Base-by-base conservation (phyloP, 495 filamentous ascomycete genomes). In the Penicillium bialowiezense region DNA sequence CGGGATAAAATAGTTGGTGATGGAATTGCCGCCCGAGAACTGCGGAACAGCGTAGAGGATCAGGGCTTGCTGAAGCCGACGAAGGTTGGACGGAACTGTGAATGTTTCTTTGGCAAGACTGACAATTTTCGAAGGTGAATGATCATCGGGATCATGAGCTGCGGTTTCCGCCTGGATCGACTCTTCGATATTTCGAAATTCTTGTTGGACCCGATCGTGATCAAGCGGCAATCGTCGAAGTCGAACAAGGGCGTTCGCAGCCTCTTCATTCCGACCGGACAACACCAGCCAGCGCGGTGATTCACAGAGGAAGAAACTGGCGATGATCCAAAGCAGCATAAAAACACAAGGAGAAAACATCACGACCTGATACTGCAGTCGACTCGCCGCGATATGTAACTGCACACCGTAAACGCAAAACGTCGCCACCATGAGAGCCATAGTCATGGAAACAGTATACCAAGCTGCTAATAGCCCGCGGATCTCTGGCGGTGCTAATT, bases 241-340 rank as follows among this genome's bases (percentile, higher is more conserved):
- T 4, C 29, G 29, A 6, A 59, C 52, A 13, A 73, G 53, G 12
- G 54, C 49, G 14, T 51, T 20, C 1, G 61, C 40, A 3, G 68
- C 68, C 35, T 70, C 58, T 13, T 63, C 59, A 13, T 64, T 32
- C 3, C 63, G 52, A 15, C 50, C 49, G 8, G 44, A 24, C 41
- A 61, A 31, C 13, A 62, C 29, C n/a, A 69, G 45, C 59, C 57
- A 69, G 7, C 69, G 55, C 5, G 69, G 69, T 0, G 65, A 69
- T 34, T 84, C 78, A 7, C 33, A 20, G 15, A 60, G 9, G 23
- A 51, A 57, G 32, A 60, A 60, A 18, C 54, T 60, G 8, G 41
- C 50, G 0, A 42, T 14, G 14, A 60, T 41, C 19, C 35, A 44
- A 0, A 60, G 23, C 10, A 29, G 15, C 36, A 60, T 35, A 17